Evolutionary conservation across 352 stramenopile species (phyloP).

Genomic region (Albugo laibachii): DNA sequence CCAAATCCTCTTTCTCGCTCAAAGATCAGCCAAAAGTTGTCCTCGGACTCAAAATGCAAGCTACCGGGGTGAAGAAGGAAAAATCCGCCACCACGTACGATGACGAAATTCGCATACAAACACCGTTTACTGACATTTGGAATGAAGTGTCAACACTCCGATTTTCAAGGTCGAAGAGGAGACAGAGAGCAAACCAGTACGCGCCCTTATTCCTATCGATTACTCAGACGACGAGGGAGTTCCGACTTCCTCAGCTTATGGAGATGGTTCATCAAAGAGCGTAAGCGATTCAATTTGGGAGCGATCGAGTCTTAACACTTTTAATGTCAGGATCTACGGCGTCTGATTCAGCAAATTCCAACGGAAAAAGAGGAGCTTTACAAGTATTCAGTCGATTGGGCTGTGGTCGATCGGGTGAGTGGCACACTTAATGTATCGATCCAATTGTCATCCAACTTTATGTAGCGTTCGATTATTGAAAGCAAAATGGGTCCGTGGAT

Average conservation of each 20-base stretch:
- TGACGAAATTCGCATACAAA: background rate
- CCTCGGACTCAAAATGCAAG: slow-evolving; percentile 21
- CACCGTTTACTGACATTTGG: no score
- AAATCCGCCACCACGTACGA: slow-evolving; percentile 13
- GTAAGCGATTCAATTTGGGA: no score
- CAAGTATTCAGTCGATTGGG: slow-evolving; percentile 19
- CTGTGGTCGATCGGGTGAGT: slow-evolving; percentile 10
- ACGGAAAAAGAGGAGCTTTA: slow-evolving; percentile 18
- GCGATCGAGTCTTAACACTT: no score
- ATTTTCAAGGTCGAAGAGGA: slow-evolving; percentile 21
- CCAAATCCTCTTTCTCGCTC: background rate
- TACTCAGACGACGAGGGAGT: slow-evolving; percentile 24
- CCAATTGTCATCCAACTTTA: background rate
- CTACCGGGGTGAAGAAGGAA: slow-evolving; percentile 15
- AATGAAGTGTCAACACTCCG: slow-evolving; percentile 3
- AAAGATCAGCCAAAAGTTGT: slow-evolving; percentile 18
- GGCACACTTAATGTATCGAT: background rate
- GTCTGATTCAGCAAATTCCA: slow-evolving; percentile 22
- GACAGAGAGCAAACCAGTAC: slow-evolving; percentile 17
- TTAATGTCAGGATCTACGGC: slow-evolving; percentile 14
- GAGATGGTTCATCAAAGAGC: no score
- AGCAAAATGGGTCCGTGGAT: slow-evolving; percentile 27
- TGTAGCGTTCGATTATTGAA: slow-evolving; percentile 12
- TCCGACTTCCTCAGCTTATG: no score
- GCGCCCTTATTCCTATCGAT: slow-evolving; percentile 23